Base-by-base conservation (phyloP, 2,329 filamentous ascomycete genomes). In the Gyromitra esculenta region DNA sequence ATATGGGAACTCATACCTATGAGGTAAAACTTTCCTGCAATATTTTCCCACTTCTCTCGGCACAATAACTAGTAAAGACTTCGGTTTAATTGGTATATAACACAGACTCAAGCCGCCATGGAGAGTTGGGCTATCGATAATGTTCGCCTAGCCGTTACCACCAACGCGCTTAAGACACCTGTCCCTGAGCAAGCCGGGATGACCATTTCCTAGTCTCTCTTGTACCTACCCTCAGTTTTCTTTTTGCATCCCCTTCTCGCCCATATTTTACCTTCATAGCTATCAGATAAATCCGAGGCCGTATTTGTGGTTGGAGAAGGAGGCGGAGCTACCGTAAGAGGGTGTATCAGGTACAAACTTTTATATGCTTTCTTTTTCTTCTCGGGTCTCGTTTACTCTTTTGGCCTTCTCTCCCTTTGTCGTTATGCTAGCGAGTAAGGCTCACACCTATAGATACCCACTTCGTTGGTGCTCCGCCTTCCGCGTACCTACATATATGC, bases 1-100 rank as follows among this genome's bases (percentile, higher is more conserved):
- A 96, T 83, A 92, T 96, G 91, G 93, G 93, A 0, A 96, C 93
- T 0, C 93, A 88, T 87, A 95, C 92, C 0, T 85, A 89, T 37
- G 92, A 91, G 85, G 86, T 80, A 71, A 39, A 73, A 35, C 68
- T 41, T 13, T 21, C 43, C 31, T 41, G 9, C 48, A 41, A 18
- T 43, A 41, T 18, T 65, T 48, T 7, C 25, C 13, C 39, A 31
- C 9, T 13, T 35, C 43, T 43, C 25, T 39, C 50, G n/a, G 25
- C 50, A 13, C 31, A 39, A 56, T 15, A 21, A 11, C 39, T 57
- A 7, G 37, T 41, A 57, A 50, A n/a, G 54, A 35, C 6, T n/a
- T 18, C n/a, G 52, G 37, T 54, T 54, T 31, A 25, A 72, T 59
- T 75, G 39, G 75, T 50, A 64, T 65, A 62, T 56, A 31, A 59